Base-by-base conservation (phyloP, 768 basidiomycete genomes). In the Austroboletus eburneus region DNA sequence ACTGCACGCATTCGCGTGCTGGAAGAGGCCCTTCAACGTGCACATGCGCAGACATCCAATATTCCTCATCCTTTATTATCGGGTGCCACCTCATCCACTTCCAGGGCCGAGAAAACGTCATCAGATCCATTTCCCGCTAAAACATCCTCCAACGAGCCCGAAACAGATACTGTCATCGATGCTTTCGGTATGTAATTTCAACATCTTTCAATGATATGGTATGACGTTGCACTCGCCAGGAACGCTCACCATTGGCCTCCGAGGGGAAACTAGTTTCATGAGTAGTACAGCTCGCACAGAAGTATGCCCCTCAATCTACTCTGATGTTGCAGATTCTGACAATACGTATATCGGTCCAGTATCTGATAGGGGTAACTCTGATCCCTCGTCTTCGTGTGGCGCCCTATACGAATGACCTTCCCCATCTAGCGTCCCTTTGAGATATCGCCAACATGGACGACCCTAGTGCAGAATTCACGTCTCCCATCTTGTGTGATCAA, bases 261-360 rank as follows among this genome's bases (percentile, higher is more conserved):
- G 74, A 39, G 80, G 80, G 0, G 78, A 78, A 51, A 71, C 75
- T 1, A 72, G 65, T 29, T 84, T 81, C 59, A 70, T 81, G 47
- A 83, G 86, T 16, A 72, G 74, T 47, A 87, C 83, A 0, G 80
- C 86, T 6, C 77, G 83, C 30, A 72, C 81, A 20, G 85, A 87
- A 73, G 84, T 85, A 52, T 42, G 75, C 56, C 10, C 50, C 18
- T 25, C 9, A 17, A 17, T n/a, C 39, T 16, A 23, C 21, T 24
- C 9, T 13, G 3, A 30, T 2, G 2, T 18, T 34, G 44, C 32
- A 24, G 22, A 33, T 46, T 27, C 23, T 46, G 18, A 50, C 18
- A 2, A 56, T 34, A 25, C 24, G 21, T 34, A 6, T 17, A 18
- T 25, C 9, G 12, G 44, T 27, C 13, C 47, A 83, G 83, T 80